Conservation (phyloP, 2,329 filamentous ascomycete genomes). For the Pseudogymnoascus sp. region DNA sequence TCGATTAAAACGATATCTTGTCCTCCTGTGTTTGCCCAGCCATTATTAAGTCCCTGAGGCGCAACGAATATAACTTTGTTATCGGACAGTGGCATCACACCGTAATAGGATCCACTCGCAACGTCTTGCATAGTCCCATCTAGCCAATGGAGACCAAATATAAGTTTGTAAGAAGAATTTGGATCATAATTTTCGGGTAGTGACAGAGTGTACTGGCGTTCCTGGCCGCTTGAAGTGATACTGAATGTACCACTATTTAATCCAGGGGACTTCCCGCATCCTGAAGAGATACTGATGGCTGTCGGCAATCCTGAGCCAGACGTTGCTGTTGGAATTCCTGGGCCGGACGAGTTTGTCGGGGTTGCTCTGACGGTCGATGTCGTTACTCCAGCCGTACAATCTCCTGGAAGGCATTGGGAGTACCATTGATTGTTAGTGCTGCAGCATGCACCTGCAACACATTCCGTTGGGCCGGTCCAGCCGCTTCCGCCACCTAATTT, state of each 20-base stretch:
- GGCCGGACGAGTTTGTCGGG: neutral
- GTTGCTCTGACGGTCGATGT: neutral
- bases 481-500: neutral
- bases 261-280: slow-evolving; percentile 30
- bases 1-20: slow-evolving; percentile 31
- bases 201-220: slow-evolving; percentile 34
- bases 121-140: slow-evolving; percentile 34
- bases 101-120: slow-evolving; percentile 29
- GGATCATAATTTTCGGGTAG: slow-evolving; percentile 36
- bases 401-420: neutral
- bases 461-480: neutral
- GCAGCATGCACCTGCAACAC: neutral
- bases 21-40: slow-evolving; percentile 31
- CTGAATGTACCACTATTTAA: slow-evolving; percentile 27
- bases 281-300: slow-evolving; percentile 18
- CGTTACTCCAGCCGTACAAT: neutral
- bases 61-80: slow-evolving; percentile 31
- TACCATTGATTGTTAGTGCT: neutral
- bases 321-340: neutral
- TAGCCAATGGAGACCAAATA: slow-evolving; percentile 38
- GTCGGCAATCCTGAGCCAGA: neutral
- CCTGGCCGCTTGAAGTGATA: slow-evolving; percentile 32
- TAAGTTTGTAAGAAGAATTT: slow-evolving; percentile 33
- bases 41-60: slow-evolving; percentile 29
- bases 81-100: slow-evolving; percentile 25